These are phyloP conservation scores for Lepidium sativum DNA, from an alignment of 345 rosid genomes.

Conservation along the genomic window DNA sequence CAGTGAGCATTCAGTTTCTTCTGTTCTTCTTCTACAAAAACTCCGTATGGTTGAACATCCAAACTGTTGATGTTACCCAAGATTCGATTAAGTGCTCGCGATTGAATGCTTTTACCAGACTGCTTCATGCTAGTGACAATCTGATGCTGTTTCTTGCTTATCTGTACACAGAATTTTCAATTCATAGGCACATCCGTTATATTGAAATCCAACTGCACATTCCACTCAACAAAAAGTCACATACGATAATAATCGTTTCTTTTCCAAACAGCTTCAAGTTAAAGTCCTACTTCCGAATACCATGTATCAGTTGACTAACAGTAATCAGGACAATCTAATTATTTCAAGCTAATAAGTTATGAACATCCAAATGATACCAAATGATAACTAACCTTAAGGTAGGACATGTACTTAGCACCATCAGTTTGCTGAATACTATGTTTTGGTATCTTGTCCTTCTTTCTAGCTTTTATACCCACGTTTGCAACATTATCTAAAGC, in stretches of 20 bases:
- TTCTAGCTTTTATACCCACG: conserved; percentile 28
- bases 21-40: conserved; percentile 80
- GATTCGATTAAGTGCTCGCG: conserved; percentile 57
- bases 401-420: conserved; percentile 89
- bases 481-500: conserved; percentile 33
- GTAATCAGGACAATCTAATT: neutral
- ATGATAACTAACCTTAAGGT: conserved; percentile 57
- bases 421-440: conserved; percentile 47
- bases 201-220: neutral
- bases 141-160: conserved; percentile 91
- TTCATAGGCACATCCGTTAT: conserved; percentile 3
- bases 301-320: neutral
- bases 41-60: conserved; percentile 77
- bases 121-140: conserved; percentile 82
- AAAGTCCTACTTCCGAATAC: neutral
- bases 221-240: neutral
- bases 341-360: neutral
- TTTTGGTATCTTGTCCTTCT: conserved; percentile 44
- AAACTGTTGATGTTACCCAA: conserved; percentile 59
- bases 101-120: conserved; percentile 74
- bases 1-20: conserved; percentile 75
- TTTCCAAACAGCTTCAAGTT: neutral
- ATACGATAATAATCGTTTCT: neutral
- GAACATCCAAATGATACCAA: conserved; percentile 5
- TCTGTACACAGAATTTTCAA: conserved; percentile 41